Conservation (phyloP, 768 basidiomycete species). For the Dictyophora rubrovolvata region DNA sequence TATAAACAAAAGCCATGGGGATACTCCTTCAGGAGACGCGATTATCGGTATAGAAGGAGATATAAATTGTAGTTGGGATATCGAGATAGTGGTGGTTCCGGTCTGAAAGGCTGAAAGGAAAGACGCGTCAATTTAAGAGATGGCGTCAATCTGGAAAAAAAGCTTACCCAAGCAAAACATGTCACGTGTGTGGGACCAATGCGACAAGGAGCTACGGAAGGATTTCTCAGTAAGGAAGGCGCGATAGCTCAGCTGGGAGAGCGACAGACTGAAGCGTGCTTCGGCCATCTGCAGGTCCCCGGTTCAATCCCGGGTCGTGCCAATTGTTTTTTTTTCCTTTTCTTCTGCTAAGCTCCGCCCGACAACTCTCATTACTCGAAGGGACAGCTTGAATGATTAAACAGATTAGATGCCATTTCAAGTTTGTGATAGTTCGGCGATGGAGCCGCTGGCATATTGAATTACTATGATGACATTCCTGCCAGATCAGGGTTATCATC, state of each 20-base stretch:
- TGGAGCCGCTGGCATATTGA: too few relatives aligned
- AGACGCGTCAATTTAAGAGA: constrained; percentile 8
- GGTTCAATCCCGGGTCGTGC: constrained; percentile 33
- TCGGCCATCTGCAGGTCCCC: constrained; percentile 24
- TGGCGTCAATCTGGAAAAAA: neutral
- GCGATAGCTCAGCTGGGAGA: constrained; percentile 11
- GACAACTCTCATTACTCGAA: too few relatives aligned
- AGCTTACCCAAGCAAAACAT: neutral
- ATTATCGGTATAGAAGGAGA: neutral
- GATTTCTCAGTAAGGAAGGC: neutral
- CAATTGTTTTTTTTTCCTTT: constrained; percentile 12
- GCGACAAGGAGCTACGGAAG: neutral
- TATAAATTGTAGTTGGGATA: neutral
- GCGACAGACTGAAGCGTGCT: constrained; percentile 8
- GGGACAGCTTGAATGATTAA: too few relatives aligned
- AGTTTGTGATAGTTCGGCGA: too few relatives aligned
- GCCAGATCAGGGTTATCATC: too few relatives aligned
- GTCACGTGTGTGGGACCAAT: neutral
- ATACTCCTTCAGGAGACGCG: neutral
- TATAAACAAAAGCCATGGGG: constrained; percentile 43
- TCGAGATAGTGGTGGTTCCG: neutral
- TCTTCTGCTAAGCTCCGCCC: too few relatives aligned
- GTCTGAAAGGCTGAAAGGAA: neutral
- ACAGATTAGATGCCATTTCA: too few relatives aligned
- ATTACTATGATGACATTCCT: too few relatives aligned